Evolutionary conservation across 164 flowering plant species (phyloP).

Genomic region (Cinnamomum micranthum): DNA sequence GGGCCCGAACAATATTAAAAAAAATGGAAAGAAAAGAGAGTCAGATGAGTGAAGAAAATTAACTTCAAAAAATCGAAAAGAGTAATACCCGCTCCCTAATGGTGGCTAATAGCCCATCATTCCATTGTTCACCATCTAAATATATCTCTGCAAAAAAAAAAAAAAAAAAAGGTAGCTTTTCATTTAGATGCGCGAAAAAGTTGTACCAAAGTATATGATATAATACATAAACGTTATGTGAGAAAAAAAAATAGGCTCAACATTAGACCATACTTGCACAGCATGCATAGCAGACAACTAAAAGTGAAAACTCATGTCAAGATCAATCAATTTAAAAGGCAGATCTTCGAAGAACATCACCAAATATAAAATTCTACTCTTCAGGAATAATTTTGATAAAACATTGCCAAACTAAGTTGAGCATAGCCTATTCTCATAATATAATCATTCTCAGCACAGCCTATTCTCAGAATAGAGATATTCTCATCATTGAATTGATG

Average conservation of each 20-base stretch:
- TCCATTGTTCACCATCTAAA: conserved; percentile 94
- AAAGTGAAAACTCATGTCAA: background rate
- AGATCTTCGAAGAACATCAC: too few relatives aligned
- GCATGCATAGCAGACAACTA: too few relatives aligned
- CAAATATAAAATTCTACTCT: too few relatives aligned
- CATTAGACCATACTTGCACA: too few relatives aligned
- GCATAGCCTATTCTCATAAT: too few relatives aligned
- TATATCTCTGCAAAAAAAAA: conserved; percentile 58
- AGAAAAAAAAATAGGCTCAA: background rate
- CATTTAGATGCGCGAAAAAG: conserved; percentile 3
- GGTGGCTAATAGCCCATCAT: conserved; percentile 94
- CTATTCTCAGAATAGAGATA: too few relatives aligned
- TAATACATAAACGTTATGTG: background rate
- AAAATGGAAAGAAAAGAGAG: background rate
- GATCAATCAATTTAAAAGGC: too few relatives aligned
- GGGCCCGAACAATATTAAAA: background rate
- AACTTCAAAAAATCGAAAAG: conserved; percentile 4
- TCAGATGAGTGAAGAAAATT: background rate
- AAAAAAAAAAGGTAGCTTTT: background rate
- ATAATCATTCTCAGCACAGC: too few relatives aligned
- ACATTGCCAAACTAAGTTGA: too few relatives aligned
- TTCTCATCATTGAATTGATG: too few relatives aligned
- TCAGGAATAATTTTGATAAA: too few relatives aligned
- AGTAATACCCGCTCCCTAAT: conserved; percentile 79
- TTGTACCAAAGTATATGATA: background rate